A percentile compares a stretch with the other conserved stretches of the same genome.
These are phyloP conservation scores for Pichia scutulata DNA, from an alignment of 805 yeast genomes.

Conservation along the genomic window DNA sequence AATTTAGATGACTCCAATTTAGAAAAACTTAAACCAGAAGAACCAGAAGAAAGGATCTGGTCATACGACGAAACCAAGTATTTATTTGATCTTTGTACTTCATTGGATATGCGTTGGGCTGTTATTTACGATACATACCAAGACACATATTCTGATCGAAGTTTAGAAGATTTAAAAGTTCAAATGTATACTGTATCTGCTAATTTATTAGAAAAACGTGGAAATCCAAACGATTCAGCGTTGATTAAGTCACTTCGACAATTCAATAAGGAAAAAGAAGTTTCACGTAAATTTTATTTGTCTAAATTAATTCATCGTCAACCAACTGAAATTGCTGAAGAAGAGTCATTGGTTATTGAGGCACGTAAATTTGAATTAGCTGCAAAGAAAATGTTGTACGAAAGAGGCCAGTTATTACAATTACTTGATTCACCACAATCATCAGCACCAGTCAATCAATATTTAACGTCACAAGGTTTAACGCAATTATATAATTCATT, in stretches of 20 bases:
- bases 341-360: conserved; percentile 87
- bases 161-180: conserved; percentile 75
- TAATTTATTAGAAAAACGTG: conserved; percentile 35
- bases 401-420: conserved; percentile 70
- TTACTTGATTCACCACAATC: conserved; percentile 83
- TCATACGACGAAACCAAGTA: conserved; percentile 68
- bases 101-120: conserved; percentile 61
- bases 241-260: conserved; percentile 54
- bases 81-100: conserved; percentile 60
- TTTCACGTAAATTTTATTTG: conserved; percentile 73
- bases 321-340: conserved; percentile 97
- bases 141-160: conserved; percentile 37
- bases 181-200: conserved; percentile 68
- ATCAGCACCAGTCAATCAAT: conserved; percentile 67
- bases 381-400: conserved; percentile 79
- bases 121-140: conserved; percentile 54
- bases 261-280: conserved; percentile 64
- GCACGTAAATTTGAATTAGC: conserved; percentile 88
- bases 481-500: conserved; percentile 77
- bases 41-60: conserved; percentile 37
- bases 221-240: conserved; percentile 34
- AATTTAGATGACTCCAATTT: too few species aligned
- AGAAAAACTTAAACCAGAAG: neutral
- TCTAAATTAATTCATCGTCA: conserved; percentile 70
- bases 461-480: conserved; percentile 79